phyloP scores from a whole-genome alignment of 2,329 filamentous ascomycete genomes.

The Monosporascus ibericus region DNA sequence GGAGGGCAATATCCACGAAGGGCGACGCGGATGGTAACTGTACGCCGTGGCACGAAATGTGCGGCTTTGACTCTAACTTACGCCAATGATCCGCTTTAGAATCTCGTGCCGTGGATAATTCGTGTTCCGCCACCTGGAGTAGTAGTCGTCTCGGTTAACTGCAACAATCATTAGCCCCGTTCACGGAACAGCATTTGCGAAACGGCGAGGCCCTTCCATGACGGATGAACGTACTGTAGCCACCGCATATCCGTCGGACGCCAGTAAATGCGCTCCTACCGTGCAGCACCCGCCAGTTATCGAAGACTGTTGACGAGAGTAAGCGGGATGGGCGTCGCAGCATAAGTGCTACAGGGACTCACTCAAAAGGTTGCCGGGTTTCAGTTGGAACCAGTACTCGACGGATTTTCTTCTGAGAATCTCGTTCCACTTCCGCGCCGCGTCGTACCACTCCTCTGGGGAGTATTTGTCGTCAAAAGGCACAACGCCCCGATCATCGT shows the following conservation, averaged over 20 bases:
- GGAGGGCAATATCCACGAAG: too few species aligned
- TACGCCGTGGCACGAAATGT: background rate
- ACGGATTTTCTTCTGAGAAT: constrained; percentile 60
- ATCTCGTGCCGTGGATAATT: constrained; percentile 51
- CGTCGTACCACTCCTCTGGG: constrained; percentile 67
- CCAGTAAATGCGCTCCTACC: constrained; percentile 80
- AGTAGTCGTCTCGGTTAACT: constrained; percentile 78
- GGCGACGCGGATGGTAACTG: background rate
- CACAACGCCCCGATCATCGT: constrained; percentile 73
- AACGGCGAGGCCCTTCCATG: background rate
- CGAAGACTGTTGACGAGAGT: constrained; percentile 58
- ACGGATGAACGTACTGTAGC: constrained; percentile 62
- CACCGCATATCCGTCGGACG: constrained; percentile 81
- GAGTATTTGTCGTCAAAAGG: constrained; percentile 43
- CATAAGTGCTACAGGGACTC: constrained; percentile 28
- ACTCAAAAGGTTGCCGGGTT: constrained; percentile 74
- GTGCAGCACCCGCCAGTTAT: constrained; percentile 94
- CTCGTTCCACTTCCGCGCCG: constrained; percentile 67
- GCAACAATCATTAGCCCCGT: background rate
- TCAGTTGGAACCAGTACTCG: constrained; percentile 75
- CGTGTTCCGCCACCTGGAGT: constrained; percentile 68
- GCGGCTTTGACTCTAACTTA: background rate
- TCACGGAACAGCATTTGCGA: background rate
- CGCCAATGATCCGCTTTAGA: constrained; percentile 27
- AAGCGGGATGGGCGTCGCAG: background rate